Conservation (phyloP, 108 stramenopile genomes). For the Aurantiochytrium sp. region DNA sequence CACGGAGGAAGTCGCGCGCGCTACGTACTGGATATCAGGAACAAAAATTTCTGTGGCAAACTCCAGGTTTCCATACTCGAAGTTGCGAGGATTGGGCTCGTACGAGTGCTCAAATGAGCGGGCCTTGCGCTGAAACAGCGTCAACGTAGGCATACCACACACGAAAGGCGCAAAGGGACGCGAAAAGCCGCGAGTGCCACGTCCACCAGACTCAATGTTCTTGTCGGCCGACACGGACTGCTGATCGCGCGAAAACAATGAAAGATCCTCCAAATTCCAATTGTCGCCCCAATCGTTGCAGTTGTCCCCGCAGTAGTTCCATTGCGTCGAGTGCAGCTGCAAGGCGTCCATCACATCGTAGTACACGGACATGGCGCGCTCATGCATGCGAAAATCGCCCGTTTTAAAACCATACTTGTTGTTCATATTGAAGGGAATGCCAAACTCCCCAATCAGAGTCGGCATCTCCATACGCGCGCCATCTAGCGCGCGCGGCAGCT, state of each 20-base stretch:
- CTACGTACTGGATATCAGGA: not conserved
- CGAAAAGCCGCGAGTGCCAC: not conserved
- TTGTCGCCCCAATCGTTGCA: slow-evolving; percentile 14
- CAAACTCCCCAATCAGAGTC: slow-evolving; percentile 1
- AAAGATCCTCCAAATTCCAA: slow-evolving; percentile 3
- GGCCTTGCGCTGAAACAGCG: not conserved
- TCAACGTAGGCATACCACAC: not conserved
- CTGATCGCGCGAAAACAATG: not conserved
- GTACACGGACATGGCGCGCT: slow-evolving; percentile 4
- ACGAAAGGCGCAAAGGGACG: not conserved
- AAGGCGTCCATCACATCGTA: slow-evolving; percentile 13
- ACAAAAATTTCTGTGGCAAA: not conserved
- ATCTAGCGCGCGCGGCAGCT: not conserved
- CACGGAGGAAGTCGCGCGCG: not conserved
- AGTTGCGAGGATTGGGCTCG: not conserved
- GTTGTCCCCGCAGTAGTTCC: not conserved
- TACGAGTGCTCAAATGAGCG: not conserved
- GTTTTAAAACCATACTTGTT: not conserved
- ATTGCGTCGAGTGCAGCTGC: slow-evolving; percentile 9
- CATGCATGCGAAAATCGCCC: not conserved
- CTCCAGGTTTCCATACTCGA: not conserved
- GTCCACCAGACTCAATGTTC: not conserved
- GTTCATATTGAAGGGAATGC: slow-evolving; percentile 13
- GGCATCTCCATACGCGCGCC: not conserved
- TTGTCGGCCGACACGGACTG: not conserved